Base-by-base conservation (phyloP, 2,329 filamentous ascomycete genomes). In the Talaromyces sp. region DNA sequence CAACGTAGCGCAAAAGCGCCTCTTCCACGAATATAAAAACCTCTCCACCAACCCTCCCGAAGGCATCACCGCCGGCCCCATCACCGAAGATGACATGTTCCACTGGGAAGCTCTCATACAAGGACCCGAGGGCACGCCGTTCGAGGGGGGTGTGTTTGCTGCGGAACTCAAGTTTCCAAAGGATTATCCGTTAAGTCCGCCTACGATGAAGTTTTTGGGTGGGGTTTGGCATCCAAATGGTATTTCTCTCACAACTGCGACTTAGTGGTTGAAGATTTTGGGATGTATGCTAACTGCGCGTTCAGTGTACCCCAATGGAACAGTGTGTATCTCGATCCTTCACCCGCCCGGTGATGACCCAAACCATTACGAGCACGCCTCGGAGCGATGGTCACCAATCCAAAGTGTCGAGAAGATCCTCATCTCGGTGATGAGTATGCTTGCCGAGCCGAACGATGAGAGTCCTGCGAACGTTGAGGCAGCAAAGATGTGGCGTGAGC, bases 341-440 rank as follows among this genome's bases (percentile, higher is more conserved):
- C 94, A 98, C 79, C 90, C 94, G 3, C 94, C 94, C 2, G 94
- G 95, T 73, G 94, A 98, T 80, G 94, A 98, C 79, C 95, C 95
- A 63, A 97, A 97, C 82, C 93, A 97, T 83, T 98, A 98, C 85
- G 94, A 98, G 80, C 91, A 94, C 72, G 94, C 95, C 8, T 93
- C 90, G 1, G 95, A 98, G 82, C 89, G 94, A 68, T 98, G 94
- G 94, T 94, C 90, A 33, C 94, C 94, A 13, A 97, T 98, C 68
- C 95, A 98, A 82, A 95, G 90, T 66, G 94, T 97, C 70, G 95
- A 98, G 81, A 98, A 97, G 84, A 98, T 98, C 71, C 84, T 98
- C 70, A 93, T 98, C 65, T 93, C 89, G 57, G 94, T 98, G 67
- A 98, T 98, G 90, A 97, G 92, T 79, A 98, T 98, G 93, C 86